Evolutionary conservation across 352 stramenopile species (phyloP).

Genomic region (Pythium angustatum): DNA sequence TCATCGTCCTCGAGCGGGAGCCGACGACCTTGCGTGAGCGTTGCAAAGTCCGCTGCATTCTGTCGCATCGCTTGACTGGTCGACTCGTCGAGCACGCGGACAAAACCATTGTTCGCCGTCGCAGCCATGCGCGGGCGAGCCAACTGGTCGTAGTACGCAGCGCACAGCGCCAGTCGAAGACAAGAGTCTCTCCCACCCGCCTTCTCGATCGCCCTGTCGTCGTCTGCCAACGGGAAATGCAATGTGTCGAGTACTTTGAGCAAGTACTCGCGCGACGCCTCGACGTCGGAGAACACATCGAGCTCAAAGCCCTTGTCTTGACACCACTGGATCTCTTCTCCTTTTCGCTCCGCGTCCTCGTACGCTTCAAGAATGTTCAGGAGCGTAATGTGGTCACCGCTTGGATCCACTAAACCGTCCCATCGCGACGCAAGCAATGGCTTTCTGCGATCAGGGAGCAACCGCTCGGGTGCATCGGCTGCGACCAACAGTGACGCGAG

Average conservation of each 20-base stretch:
- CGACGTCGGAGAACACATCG: slow-evolving; percentile 24
- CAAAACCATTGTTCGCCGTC: slow-evolving; percentile 13
- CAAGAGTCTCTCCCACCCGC: background rate
- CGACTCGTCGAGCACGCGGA: slow-evolving; percentile 17
- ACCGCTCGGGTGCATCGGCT: slow-evolving; percentile 20
- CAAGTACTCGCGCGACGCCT: slow-evolving; percentile 22
- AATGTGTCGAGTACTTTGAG: slow-evolving; percentile 27
- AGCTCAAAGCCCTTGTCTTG: slow-evolving; percentile 16
- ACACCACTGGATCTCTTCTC: slow-evolving; percentile 26
- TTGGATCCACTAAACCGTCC: slow-evolving; percentile 17
- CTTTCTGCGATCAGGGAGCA: slow-evolving; percentile 23
- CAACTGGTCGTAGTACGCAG: slow-evolving; percentile 30
- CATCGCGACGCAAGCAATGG: background rate
- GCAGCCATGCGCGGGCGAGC: slow-evolving; percentile 10
- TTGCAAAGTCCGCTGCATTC: slow-evolving; percentile 4
- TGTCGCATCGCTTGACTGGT: background rate
- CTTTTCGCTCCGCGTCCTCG: slow-evolving; percentile 11
- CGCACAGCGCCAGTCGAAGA: slow-evolving; percentile 24
- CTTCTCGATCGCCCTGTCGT: slow-evolving; percentile 1
- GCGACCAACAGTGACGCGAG: slow-evolving; percentile 25
- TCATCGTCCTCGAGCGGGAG: background rate
- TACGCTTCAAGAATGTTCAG: slow-evolving; percentile 32
- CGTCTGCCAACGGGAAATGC: slow-evolving; percentile 22
- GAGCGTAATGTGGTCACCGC: slow-evolving; percentile 30
- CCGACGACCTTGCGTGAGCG: background rate